Evolutionary conservation across 805 yeast species (phyloP).

Genomic region (Ogataea parapolymorpha): DNA sequence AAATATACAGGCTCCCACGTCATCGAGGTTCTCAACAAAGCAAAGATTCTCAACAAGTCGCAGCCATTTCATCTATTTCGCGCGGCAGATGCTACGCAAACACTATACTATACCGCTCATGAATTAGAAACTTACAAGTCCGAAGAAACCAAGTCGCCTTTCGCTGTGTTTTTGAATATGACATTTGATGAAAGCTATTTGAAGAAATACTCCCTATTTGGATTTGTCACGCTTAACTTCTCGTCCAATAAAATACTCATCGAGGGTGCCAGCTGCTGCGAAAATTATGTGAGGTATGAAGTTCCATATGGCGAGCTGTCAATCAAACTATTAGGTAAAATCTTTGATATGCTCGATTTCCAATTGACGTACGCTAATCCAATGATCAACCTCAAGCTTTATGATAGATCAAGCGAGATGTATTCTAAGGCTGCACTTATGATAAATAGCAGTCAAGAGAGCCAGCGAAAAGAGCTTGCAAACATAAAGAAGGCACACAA

Average conservation of each 20-base stretch:
- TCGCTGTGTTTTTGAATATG: constrained; percentile 64
- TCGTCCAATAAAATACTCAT: constrained; percentile 21
- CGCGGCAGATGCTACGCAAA: constrained; percentile 26
- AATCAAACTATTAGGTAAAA: constrained; percentile 35
- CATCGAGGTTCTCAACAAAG: constrained; percentile 59
- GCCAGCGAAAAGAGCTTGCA: constrained; percentile 5
- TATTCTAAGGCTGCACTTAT: constrained; percentile 14
- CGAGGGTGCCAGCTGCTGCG: constrained; percentile 26
- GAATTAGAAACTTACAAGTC: constrained; percentile 46
- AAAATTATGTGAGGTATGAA: constrained; percentile 22
- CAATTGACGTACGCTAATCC: constrained; percentile 36
- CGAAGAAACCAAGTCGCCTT: constrained; percentile 59
- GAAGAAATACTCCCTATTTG: constrained; percentile 27
- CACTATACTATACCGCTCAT: constrained; percentile 69
- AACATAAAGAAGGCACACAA: constrained; percentile 8
- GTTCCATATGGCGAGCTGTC: constrained; percentile 34
- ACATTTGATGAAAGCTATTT: constrained; percentile 39
- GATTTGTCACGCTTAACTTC: constrained; percentile 25
- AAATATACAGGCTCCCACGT: constrained; percentile 37
- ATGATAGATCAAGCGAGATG: constrained; percentile 29
- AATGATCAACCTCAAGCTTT: constrained; percentile 24
- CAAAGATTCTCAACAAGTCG: constrained; percentile 69
- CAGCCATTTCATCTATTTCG: constrained; percentile 86
- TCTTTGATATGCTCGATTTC: constrained; percentile 35
- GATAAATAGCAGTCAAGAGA: constrained; percentile 11